These are phyloP conservation scores for Schizonepeta tenuifolia DNA, from an alignment of 257 asterid genomes.

Conservation along the genomic window DNA sequence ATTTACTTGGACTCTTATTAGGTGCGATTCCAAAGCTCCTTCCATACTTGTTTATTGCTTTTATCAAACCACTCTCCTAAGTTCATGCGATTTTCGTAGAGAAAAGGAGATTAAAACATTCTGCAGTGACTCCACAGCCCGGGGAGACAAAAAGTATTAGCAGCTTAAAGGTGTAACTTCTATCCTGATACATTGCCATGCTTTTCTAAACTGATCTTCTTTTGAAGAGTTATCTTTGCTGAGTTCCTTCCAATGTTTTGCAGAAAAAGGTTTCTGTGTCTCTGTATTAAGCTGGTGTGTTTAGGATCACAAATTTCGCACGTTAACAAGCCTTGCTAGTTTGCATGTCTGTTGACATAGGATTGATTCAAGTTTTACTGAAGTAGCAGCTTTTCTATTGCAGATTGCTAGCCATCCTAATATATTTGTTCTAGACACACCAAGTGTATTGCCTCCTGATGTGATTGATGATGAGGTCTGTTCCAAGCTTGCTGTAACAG, in stretches of 20 bases:
- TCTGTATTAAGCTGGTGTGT: neutral
- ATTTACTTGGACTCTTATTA: neutral
- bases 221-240: neutral
- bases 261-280: no score
- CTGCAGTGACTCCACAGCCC: constrained; percentile 72
- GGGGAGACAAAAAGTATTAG: constrained; percentile 82
- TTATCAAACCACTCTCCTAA: constrained; percentile 22
- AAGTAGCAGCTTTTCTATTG: constrained; percentile 22
- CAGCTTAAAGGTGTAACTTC: constrained; percentile 75
- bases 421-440: constrained; percentile 80
- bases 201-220: neutral
- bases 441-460: constrained; percentile 72
- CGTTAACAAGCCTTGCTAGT: no score
- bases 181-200: constrained; percentile 17
- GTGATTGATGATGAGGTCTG: constrained; percentile 58
- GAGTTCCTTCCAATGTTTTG: neutral
- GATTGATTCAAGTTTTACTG: neutral
- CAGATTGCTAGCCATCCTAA: constrained; percentile 95
- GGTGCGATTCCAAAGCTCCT: neutral
- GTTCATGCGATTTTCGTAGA: constrained; percentile 40
- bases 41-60: neutral
- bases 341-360: neutral
- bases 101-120: constrained; percentile 86
- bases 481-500: constrained; percentile 85
- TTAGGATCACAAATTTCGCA: neutral